Conservation (phyloP, 2,329 filamentous ascomycete genomes). For the Ophiocordyceps camponoti-floridani region DNA sequence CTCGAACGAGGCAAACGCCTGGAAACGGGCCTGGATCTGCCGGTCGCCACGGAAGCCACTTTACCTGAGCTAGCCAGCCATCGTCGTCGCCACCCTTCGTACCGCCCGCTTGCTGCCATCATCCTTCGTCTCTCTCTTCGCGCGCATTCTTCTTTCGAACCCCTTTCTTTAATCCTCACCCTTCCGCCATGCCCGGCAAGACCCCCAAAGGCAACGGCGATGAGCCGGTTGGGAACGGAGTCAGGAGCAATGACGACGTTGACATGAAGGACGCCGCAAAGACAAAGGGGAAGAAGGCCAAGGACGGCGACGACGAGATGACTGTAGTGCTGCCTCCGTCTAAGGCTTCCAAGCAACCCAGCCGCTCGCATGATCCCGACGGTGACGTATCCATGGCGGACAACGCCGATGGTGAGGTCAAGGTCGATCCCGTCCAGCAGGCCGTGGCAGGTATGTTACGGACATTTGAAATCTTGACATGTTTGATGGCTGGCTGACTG, state of each 20-base stretch:
- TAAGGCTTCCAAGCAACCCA: conserved; percentile 42
- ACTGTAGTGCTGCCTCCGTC: conserved; percentile 62
- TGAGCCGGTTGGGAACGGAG: conserved; percentile 49
- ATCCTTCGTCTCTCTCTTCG: not conserved
- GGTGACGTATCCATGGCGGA: conserved; percentile 55
- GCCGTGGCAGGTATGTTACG: conserved; percentile 35
- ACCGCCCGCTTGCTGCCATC: not conserved
- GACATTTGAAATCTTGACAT: not conserved
- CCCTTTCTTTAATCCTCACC: not conserved
- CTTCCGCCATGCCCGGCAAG: conserved; percentile 47
- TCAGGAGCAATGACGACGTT: conserved; percentile 43
- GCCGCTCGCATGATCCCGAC: conserved; percentile 39
- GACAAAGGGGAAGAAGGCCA: conserved; percentile 46
- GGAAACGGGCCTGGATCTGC: conserved; percentile 1
- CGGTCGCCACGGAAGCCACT: conserved; percentile 1
- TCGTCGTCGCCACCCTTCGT: not conserved
- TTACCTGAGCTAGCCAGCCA: not conserved
- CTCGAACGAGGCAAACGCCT: conserved; percentile 1
- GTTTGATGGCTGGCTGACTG: not conserved
- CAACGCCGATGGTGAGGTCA: conserved; percentile 32
- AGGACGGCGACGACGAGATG: conserved; percentile 63
- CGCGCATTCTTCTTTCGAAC: not conserved
- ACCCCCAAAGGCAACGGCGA: conserved; percentile 57
- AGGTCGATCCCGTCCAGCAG: conserved; percentile 43
- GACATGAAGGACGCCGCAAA: conserved; percentile 49